Evolutionary conservation across 352 stramenopile genomes (phyloP).

Genomic region (Phytophthora lateralis): DNA sequence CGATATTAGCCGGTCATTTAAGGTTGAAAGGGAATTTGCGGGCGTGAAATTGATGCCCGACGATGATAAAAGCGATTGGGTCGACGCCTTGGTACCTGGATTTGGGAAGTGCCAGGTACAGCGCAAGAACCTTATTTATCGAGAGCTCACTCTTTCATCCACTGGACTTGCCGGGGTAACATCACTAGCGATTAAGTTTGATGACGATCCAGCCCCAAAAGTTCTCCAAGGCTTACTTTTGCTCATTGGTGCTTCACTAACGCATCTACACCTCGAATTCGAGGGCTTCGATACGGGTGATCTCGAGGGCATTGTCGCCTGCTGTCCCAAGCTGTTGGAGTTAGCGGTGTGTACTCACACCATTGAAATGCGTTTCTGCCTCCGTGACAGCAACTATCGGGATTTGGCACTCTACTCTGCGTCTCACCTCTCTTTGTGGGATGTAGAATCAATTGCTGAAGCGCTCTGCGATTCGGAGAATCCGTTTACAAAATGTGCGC

Average conservation of each 20-base stretch:
- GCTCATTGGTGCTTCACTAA: slow-evolving; percentile 27
- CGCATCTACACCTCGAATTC: slow-evolving; percentile 25
- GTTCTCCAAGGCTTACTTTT: slow-evolving; percentile 24
- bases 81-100: slow-evolving; percentile 23
- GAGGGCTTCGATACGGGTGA: slow-evolving; percentile 21
- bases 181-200: slow-evolving; percentile 25
- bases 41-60: slow-evolving; percentile 16
- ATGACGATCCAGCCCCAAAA: slow-evolving; percentile 23
- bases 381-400: slow-evolving; percentile 24
- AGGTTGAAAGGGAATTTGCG: slow-evolving; percentile 17
- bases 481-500: slow-evolving; percentile 22
- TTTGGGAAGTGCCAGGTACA: slow-evolving; percentile 31
- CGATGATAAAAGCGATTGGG: background rate
- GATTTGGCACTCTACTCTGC: slow-evolving; percentile 18
- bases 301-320: slow-evolving; percentile 28
- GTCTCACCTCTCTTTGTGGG: slow-evolving; percentile 9
- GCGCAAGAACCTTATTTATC: slow-evolving; percentile 5
- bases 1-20: slow-evolving; percentile 7
- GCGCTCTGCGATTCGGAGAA: slow-evolving; percentile 22
- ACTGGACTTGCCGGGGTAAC: slow-evolving; percentile 31
- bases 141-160: slow-evolving; percentile 12
- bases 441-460: slow-evolving; percentile 12
- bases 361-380: slow-evolving; percentile 27
- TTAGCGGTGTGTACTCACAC: slow-evolving; percentile 25
- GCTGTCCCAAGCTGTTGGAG: slow-evolving; percentile 27